phyloP scores from a whole-genome alignment of 2,329 filamentous ascomycete species.

The Elsinoe necatrix region DNA sequence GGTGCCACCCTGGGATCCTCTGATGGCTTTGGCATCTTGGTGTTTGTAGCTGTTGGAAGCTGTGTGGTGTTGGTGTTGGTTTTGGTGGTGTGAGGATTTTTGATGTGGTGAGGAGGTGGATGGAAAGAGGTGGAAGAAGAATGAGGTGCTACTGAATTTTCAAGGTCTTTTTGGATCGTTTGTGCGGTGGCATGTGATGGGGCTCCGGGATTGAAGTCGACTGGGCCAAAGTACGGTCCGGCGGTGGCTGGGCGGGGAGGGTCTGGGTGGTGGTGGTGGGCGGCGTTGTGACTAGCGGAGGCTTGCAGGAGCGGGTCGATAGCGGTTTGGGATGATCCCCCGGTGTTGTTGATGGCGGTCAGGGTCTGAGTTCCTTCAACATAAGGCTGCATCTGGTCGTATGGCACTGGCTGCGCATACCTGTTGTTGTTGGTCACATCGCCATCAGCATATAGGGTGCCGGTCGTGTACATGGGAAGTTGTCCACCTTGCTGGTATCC shows the following conservation, averaged over 20 bases:
- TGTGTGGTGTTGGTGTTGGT: conserved; percentile 4
- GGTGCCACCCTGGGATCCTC: neutral
- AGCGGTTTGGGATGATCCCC: neutral
- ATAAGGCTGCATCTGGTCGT: too few relatives aligned
- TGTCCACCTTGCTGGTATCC: neutral
- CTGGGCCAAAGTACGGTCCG: neutral
- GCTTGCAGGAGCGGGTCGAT: neutral
- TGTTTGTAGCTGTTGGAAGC: neutral
- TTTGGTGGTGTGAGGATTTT: neutral
- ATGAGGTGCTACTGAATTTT: neutral
- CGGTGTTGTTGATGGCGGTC: neutral
- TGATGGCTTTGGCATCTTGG: neutral
- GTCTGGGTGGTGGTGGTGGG: neutral
- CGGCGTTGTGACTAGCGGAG: neutral
- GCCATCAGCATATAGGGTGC: too few relatives aligned
- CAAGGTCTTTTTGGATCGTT: neutral
- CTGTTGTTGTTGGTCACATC: too few relatives aligned
- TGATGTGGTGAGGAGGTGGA: neutral
- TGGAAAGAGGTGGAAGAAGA: neutral
- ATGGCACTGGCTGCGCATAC: too few relatives aligned
- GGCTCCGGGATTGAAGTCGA: neutral
- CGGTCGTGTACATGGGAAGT: neutral
- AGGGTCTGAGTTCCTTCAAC: too few relatives aligned
- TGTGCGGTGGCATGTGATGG: neutral
- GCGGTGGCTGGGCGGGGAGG: neutral